Conservation (phyloP, 1,284 basidiomycete genomes). For the Wolfiporia cocos region DNA sequence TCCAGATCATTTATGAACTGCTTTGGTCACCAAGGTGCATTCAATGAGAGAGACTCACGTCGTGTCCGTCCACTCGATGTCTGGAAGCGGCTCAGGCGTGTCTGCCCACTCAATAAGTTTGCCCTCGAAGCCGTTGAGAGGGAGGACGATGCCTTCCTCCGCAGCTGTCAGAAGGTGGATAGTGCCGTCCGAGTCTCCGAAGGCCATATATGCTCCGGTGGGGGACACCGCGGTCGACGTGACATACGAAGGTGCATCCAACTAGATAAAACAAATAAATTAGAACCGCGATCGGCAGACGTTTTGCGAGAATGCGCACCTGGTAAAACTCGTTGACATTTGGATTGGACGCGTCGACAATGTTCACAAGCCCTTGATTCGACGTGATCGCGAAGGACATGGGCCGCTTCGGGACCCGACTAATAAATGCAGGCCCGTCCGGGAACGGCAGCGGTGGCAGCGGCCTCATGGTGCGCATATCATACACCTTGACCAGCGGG, state of each 20-base stretch:
- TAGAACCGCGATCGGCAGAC: not conserved
- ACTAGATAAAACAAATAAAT: slow-evolving; percentile 30
- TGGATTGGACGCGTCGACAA: slow-evolving; percentile 78
- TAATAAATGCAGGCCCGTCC: slow-evolving; percentile 83
- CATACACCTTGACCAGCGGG: slow-evolving; percentile 90
- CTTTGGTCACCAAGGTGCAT: not conserved
- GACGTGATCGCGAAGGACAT: slow-evolving; percentile 81
- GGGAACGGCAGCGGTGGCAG: slow-evolving; percentile 85
- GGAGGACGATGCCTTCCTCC: slow-evolving; percentile 56
- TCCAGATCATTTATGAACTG: slow-evolving; percentile 27
- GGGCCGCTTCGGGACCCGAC: slow-evolving; percentile 75
- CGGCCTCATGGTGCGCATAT: slow-evolving; percentile 78
- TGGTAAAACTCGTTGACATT: slow-evolving; percentile 73
- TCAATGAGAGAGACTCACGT: slow-evolving; percentile 47
- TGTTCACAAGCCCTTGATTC: slow-evolving; percentile 83
- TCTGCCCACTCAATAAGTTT: slow-evolving; percentile 86
- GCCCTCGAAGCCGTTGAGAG: slow-evolving; percentile 87
- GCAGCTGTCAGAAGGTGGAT: slow-evolving; percentile 83
- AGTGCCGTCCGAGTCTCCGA: slow-evolving; percentile 85
- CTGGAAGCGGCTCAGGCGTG: slow-evolving; percentile 58
- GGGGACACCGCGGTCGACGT: slow-evolving; percentile 82
- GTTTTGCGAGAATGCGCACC: slow-evolving; percentile 34
- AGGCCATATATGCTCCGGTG: slow-evolving; percentile 86
- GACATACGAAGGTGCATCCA: slow-evolving; percentile 69
- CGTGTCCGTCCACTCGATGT: slow-evolving; percentile 76